A percentile compares a stretch with the other conserved stretches of the same genome.
These are phyloP conservation scores for Petunia axillaris DNA, from an alignment of 257 asterid genomes.

Conservation along the genomic window DNA sequence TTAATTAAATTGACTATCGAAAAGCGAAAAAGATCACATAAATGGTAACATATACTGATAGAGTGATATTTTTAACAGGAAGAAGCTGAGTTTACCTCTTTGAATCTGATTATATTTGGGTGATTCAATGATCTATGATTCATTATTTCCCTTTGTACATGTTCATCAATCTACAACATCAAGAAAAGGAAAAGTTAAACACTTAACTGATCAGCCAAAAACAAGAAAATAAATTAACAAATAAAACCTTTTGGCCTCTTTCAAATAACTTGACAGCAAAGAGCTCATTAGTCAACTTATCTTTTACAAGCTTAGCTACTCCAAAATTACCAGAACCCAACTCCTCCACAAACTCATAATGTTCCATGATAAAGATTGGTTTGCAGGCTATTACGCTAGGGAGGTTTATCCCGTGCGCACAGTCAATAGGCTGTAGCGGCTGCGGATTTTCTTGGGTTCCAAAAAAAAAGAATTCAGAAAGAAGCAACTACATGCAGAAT, in stretches of 20 bases:
- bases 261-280: conserved; percentile 83
- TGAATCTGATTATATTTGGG: conserved; percentile 84
- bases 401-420: no score
- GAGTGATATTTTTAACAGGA: background rate
- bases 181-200: background rate
- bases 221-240: background rate
- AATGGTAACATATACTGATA: background rate
- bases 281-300: conserved; percentile 74
- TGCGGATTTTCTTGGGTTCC: no score
- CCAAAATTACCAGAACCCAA: conserved; percentile 86
- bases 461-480: background rate
- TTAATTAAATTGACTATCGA: no score
- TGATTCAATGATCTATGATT: conserved; percentile 81
- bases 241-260: conserved; percentile 67
- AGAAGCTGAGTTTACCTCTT: conserved; percentile 50
- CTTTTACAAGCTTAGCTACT: conserved; percentile 71
- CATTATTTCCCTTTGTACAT: conserved; percentile 80
- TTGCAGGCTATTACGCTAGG: no score
- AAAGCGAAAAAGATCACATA: no score
- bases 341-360: conserved; percentile 72
- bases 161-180: conserved; percentile 67
- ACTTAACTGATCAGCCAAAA: background rate
- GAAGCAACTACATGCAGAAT: background rate
- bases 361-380: conserved; percentile 48
- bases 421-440: no score